These are phyloP conservation scores for Solanum hybrid DNA, from an alignment of 305 asterid genomes.

Conservation along the genomic window DNA sequence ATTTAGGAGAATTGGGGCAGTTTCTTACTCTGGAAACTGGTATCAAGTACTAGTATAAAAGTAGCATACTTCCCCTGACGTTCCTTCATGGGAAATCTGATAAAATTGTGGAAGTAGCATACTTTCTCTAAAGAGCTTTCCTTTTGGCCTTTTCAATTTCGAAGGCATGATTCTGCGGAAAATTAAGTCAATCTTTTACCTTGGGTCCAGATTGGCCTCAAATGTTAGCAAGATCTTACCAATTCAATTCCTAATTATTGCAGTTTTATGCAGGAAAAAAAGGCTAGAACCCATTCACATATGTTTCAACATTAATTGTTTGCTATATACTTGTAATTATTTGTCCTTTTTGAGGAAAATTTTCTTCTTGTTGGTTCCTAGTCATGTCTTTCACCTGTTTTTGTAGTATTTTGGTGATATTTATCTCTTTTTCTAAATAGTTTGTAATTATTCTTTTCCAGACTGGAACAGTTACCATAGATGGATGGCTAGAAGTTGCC, in stretches of 20 bases:
- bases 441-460: constrained; percentile 21
- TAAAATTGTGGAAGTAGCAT: not conserved
- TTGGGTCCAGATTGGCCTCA: not conserved
- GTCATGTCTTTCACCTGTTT: not conserved
- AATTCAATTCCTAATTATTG: not conserved
- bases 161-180: not conserved
- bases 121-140: not conserved
- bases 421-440: not conserved
- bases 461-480: constrained; percentile 68
- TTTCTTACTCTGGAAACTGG: not conserved
- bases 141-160: not conserved
- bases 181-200: not conserved
- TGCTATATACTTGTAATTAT: not conserved
- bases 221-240: not conserved
- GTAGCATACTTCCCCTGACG: not conserved
- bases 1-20: not conserved
- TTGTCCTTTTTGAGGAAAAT: not conserved
- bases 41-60: not conserved
- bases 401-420: not conserved
- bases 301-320: not conserved
- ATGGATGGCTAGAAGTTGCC: constrained; percentile 79
- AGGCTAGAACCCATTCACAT: not conserved
- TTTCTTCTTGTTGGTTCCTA: not conserved
- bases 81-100: not conserved
- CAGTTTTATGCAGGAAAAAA: not conserved